A percentile compares a stretch with the other conserved stretches of the same genome.
These are phyloP conservation scores for Cucurbita ficifolia DNA, from an alignment of 306 rosid genomes.

Conservation along the genomic window DNA sequence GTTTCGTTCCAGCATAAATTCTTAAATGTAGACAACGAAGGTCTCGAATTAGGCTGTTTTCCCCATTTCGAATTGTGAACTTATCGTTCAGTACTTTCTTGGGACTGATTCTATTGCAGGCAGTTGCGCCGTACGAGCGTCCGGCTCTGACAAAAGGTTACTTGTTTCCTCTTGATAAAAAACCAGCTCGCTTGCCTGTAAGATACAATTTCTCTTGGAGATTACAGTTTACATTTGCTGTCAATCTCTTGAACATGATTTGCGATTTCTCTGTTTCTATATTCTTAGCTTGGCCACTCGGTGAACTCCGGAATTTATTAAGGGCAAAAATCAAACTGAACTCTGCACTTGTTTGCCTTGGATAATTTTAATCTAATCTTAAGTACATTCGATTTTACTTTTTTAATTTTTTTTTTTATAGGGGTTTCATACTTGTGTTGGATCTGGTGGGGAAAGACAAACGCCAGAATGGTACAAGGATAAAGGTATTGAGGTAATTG, in stretches of 20 bases:
- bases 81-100: background rate
- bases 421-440: constrained; percentile 99
- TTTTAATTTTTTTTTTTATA: constrained; percentile 8
- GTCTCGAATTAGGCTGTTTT: background rate
- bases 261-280: background rate
- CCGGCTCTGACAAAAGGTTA: constrained; percentile 84
- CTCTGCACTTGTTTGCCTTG: background rate
- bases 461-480: constrained; percentile 86
- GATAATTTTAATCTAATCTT: background rate
- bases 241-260: background rate
- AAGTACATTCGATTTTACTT: background rate
- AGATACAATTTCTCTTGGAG: constrained; percentile 10
- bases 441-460: constrained; percentile 92
- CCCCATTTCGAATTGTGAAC: background rate
- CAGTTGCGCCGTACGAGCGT: constrained; percentile 90
- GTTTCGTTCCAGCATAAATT: background rate
- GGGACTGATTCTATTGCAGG: constrained; percentile 21
- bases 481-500: constrained; percentile 75
- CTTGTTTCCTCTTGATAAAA: constrained; percentile 71
- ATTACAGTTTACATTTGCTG: background rate
- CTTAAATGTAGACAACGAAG: constrained; percentile 1
- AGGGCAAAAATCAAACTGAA: background rate
- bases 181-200: constrained; percentile 93
- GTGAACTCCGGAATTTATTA: background rate
- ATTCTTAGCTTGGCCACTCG: background rate